Evolutionary conservation across 768 basidiomycete species (phyloP), one percentile per base, ranked within the genome.

Genomic region (Tremella yokohamensis): DNA sequence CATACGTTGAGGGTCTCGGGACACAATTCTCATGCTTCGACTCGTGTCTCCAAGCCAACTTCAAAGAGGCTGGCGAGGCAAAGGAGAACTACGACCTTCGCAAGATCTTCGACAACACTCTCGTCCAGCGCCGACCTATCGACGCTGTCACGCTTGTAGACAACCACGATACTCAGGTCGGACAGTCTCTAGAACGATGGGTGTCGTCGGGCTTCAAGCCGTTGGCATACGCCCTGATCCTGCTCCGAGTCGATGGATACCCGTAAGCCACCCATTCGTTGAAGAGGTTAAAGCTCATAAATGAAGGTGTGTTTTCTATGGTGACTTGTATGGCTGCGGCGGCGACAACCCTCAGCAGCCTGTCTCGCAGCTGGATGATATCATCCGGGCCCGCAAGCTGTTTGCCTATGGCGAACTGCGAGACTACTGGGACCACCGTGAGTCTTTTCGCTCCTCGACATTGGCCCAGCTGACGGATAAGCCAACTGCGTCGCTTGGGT

Each of bases 1-100:
- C 54, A 42, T 74, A 73, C 61, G 48, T 76, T 42, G 76, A 78
- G 52, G 52, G 64, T 0, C 64, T 78, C 24, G 76, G 69, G 52
- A 54, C 58, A 34, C 75, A 94, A 86, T 84, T 87, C 11, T 82
- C 90, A 0, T 90, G 94, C 70, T 96, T 96, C 63, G 92, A 96
- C 71, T 89, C 90, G 7, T 89, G 90, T 18, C 80, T 97, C 19
- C 92, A 97, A 56, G 69, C 69, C 47, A 70, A 70, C 49, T 70
- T 70, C 63, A 58, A 73, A 68, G 79, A 81, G 58, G 92, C 92
- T 12, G 88, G 89, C 73, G 83, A 84, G 61, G 79, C 79, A 15
- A 82, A 85, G 26, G 80, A 81, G 37, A 78, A 80, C 16, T 94
- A 84, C 67, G 91, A 94, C 76, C 80, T 97, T 47, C 79, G 90